phyloP scores from a whole-genome alignment of 495 filamentous ascomycete species.

The Daldinia grandis region DNA sequence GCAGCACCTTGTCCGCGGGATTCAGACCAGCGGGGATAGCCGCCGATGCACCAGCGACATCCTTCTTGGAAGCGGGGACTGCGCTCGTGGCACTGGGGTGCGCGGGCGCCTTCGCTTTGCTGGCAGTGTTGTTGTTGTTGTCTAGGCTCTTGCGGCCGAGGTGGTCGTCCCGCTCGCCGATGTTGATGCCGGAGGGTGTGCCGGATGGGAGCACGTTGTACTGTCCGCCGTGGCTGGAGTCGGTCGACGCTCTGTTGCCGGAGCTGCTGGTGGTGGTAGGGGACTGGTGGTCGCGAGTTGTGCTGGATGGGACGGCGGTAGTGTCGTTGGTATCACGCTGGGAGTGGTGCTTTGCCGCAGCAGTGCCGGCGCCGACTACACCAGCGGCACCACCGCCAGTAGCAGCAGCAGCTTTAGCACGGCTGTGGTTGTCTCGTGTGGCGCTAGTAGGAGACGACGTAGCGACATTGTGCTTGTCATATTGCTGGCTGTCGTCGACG shows the following conservation, averaged over 20 bases:
- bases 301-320: background rate
- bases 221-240: conserved; percentile 35
- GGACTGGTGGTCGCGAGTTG: background rate
- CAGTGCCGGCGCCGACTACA: conserved; percentile 19
- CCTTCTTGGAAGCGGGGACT: background rate
- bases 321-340: background rate
- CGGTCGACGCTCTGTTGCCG: conserved; percentile 20
- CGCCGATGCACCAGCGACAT: background rate
- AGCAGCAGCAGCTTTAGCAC: conserved; percentile 15
- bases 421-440: conserved; percentile 6
- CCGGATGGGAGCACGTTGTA: conserved; percentile 46
- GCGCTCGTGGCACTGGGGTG: background rate
- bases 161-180: background rate
- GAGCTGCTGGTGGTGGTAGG: background rate
- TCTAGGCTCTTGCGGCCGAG: background rate
- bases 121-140: background rate
- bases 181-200: conserved; percentile 44
- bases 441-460: background rate
- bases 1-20: conserved; percentile 34
- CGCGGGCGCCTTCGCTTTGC: background rate
- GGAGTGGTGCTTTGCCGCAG: conserved; percentile 14
- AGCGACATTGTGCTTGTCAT: background rate
- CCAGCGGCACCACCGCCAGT: conserved; percentile 18
- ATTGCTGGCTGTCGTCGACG: conserved; percentile 3
- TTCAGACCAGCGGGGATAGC: conserved; percentile 38